phyloP scores from a whole-genome alignment of 2,329 filamentous ascomycete genomes.

The Cucurbitaria berberidis region DNA sequence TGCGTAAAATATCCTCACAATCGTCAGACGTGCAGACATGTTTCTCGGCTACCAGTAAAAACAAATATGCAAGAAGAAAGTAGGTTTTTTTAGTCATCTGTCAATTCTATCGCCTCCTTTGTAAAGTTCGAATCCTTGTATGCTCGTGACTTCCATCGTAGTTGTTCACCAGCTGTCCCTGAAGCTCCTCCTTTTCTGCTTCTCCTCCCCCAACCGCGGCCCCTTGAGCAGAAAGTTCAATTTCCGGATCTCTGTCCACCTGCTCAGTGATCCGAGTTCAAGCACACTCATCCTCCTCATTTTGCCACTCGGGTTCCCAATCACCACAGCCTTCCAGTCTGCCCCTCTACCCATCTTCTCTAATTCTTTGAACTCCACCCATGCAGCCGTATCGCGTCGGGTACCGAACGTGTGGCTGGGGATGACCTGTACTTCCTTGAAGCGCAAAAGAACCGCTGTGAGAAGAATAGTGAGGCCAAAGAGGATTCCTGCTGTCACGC shows the following conservation, averaged over 20 bases:
- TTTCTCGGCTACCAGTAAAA: background rate
- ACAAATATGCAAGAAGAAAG: background rate
- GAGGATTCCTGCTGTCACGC: conserved; percentile 71
- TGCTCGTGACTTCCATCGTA: background rate
- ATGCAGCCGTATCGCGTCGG: conserved; percentile 38
- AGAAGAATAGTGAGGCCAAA: conserved; percentile 69
- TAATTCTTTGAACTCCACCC: conserved; percentile 49
- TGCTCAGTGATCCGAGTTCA: conserved; percentile 70
- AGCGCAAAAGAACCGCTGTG: conserved; percentile 67
- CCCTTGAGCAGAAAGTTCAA: conserved; percentile 51
- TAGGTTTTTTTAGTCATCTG: background rate
- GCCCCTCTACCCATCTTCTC: conserved; percentile 48
- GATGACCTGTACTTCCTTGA: conserved; percentile 71
- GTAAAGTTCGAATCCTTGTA: background rate
- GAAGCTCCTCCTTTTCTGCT: conserved; percentile 4
- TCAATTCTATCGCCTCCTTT: background rate
- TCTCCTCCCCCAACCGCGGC: conserved; percentile 22
- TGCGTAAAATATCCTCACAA: no score
- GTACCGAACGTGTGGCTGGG: conserved; percentile 62
- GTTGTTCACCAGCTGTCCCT: conserved; percentile 6
- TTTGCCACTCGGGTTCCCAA: conserved; percentile 73
- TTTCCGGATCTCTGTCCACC: conserved; percentile 73
- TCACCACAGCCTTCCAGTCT: conserved; percentile 72
- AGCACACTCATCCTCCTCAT: conserved; percentile 73
- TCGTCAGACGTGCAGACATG: background rate